Evolutionary conservation across 2,329 filamentous ascomycete species (phyloP), one percentile per base, ranked within the genome.

Genomic region (Neopestalotiopsis sp.): DNA sequence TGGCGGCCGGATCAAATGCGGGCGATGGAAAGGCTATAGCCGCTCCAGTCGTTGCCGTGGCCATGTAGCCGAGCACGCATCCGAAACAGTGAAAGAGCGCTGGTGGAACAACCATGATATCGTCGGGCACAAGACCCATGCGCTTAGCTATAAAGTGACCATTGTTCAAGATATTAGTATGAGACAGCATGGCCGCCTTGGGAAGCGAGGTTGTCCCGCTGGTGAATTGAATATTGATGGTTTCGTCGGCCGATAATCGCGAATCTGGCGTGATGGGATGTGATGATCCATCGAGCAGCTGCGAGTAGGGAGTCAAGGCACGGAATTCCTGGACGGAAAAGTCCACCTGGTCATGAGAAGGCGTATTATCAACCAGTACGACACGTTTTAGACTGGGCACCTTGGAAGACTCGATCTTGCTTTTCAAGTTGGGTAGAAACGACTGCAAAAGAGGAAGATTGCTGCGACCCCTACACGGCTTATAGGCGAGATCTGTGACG

Each of bases 201-300:
- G 95, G 95, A 75, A 88, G 85, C 0, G 93, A 93, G 0, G 96
- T 98, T 0, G 96, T 98, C n/a, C 95, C 96, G 0, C 92, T 95
- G 0, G 96, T 99, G 83, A 98, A 98, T 79, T 98, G 95, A 72
- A 98, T 97, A 78, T 98, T 98, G 73, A 97, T 91, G 2, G 92
- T 90, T 65, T 98, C 95, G 70, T 88, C 79, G 0, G 90, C 84
- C 17, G 84, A 73, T 1, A 91, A 83, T 0, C 82, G 82, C 30
- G 78, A 67, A 67, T 86, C 83, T 0, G 87, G 86, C 24, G 70
- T 75, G 1, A 89, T 74, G 2, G 77, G 20, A 0, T 75, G 69
- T 2, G 76, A 71, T 0, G 68, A 70, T n/a, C 72, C 63, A 17
- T 74, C 70, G 52, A 84, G 74, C 38, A 90, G 79, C 1, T 73